Evolutionary conservation across 306 rosid genomes (phyloP), one percentile per base, ranked within the genome.

Genomic region (Cicer cuneatum): DNA sequence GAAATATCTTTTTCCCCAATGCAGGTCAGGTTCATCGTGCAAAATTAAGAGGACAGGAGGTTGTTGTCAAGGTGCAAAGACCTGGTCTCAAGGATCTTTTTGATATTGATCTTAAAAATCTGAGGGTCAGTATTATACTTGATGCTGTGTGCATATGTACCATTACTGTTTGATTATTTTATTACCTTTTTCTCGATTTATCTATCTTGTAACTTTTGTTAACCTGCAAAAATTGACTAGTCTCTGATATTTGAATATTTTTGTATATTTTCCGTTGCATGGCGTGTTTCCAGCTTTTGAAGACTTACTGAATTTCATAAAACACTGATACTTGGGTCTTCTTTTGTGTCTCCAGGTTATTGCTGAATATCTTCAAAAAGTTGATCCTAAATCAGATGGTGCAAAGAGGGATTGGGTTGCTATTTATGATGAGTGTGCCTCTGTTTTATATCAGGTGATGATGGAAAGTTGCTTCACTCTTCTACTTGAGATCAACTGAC

Each of bases 11-110:
- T 68, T 53, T 11, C 69, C 16, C 18, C 78, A 35, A 45, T 83
- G 84, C 92, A 94, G 99, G 99, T 86, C 99, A 94, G 90, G 99
- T 94, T 80, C 99, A 94, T 81, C 96, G 99, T 73, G 99, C 99
- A 24, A 86, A 75, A 82, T 79, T 94, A 85, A 87, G 65, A 83
- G 97, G 99, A 73, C 67, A 86, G 76, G 96, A 92, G 75, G 90
- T 92, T 68, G 99, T 94, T 72, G 42, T 94, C 66, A 94, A 94
- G 90, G 99, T 94, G 70, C 99, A 94, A 85, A 88, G 99, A 87
- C 99, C 99, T 78, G 97, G 99, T 80, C 89, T 94, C 45, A 94
- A 94, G 89, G 96, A 45, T 75, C 97, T 94, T 76, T 94, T 94
- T 88, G 96, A 94, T 78, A 90, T 94, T 8, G 99, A 94, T 85